These are phyloP conservation scores for Cymodocea nodosa DNA, from an alignment of 116 monocot species.

Conservation along the genomic window DNA sequence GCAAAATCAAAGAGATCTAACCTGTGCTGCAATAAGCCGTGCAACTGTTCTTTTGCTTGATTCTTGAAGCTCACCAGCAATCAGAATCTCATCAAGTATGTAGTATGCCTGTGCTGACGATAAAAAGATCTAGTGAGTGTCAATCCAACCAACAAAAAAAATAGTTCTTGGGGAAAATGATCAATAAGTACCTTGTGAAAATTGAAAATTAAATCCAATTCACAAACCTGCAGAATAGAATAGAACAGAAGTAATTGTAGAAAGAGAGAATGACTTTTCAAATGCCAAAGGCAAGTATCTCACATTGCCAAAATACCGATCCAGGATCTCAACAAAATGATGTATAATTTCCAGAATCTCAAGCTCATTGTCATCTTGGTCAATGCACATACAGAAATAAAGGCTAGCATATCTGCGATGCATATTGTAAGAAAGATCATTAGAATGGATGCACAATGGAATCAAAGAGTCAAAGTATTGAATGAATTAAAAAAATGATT, in stretches of 20 bases:
- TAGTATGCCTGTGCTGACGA: conserved; percentile 11
- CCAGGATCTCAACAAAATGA: conserved; percentile 94
- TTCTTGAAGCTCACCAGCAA: conserved; percentile 26
- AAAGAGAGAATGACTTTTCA: neutral
- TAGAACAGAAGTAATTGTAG: neutral
- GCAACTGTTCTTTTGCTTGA: conserved; percentile 22
- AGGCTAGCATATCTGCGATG: conserved; percentile 85
- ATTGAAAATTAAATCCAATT: conserved; percentile 88
- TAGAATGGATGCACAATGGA: no score
- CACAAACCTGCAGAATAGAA: conserved; percentile 50
- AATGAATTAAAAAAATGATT: no score
- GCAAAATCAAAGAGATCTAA: neutral
- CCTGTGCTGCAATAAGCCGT: conserved; percentile 17
- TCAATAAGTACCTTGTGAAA: conserved; percentile 67
- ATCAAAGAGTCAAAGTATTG: neutral
- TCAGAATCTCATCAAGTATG: conserved; percentile 18
- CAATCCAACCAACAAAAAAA: neutral
- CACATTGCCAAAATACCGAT: conserved; percentile 94
- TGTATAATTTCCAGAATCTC: conserved; percentile 93
- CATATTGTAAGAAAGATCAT: no score
- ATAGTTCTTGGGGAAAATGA: neutral
- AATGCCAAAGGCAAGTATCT: conserved; percentile 8
- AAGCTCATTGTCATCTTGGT: conserved; percentile 80
- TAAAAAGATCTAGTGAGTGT: no score
- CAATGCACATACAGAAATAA: conserved; percentile 96